phyloP scores from a whole-genome alignment of 2,329 filamentous ascomycete genomes.

The Ophiostoma novo-ulmi region DNA sequence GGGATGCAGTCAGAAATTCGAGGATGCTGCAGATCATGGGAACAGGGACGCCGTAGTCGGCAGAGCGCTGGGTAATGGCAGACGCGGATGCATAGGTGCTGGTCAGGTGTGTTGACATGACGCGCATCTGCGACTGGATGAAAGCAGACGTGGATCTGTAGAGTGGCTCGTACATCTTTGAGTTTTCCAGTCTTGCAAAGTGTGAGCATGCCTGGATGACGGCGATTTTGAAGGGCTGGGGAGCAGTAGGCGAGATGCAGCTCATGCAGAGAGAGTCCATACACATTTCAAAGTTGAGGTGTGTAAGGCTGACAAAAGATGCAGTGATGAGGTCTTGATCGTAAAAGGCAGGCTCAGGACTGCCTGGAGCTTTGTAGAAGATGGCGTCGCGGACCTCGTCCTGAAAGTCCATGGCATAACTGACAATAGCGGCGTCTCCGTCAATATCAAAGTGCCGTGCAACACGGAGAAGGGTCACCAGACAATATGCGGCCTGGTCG shows the following conservation, averaged over 20 bases:
- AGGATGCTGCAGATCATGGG: slow-evolving; percentile 50
- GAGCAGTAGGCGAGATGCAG: slow-evolving; percentile 54
- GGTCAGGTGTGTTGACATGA: slow-evolving; percentile 40
- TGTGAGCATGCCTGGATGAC: slow-evolving; percentile 58
- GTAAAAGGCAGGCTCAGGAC: slow-evolving; percentile 47
- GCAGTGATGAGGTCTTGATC: slow-evolving; percentile 62
- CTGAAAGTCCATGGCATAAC: slow-evolving; percentile 65
- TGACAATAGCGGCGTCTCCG: slow-evolving; percentile 56
- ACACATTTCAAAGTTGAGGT: slow-evolving; percentile 56
- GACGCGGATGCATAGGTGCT: slow-evolving; percentile 39
- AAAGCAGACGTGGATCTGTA: slow-evolving; percentile 53
- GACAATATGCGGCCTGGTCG: slow-evolving; percentile 61
- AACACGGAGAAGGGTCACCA: slow-evolving; percentile 57
- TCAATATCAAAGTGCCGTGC: slow-evolving; percentile 60
- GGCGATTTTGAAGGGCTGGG: slow-evolving; percentile 57
- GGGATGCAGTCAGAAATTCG: slow-evolving; percentile 52
- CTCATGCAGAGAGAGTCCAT: slow-evolving; percentile 52
- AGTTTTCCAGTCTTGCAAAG: slow-evolving; percentile 51
- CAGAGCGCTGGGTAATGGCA: slow-evolving; percentile 38
- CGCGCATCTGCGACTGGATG: slow-evolving; percentile 53
- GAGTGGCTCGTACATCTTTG: slow-evolving; percentile 48
- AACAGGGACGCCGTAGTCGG: slow-evolving; percentile 38
- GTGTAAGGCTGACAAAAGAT: slow-evolving; percentile 59
- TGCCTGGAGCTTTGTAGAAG: slow-evolving; percentile 49
- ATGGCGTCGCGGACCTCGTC: slow-evolving; percentile 63